Conservation (phyloP, 2,329 filamentous ascomycete species). For the Coniochaeta sp. region DNA sequence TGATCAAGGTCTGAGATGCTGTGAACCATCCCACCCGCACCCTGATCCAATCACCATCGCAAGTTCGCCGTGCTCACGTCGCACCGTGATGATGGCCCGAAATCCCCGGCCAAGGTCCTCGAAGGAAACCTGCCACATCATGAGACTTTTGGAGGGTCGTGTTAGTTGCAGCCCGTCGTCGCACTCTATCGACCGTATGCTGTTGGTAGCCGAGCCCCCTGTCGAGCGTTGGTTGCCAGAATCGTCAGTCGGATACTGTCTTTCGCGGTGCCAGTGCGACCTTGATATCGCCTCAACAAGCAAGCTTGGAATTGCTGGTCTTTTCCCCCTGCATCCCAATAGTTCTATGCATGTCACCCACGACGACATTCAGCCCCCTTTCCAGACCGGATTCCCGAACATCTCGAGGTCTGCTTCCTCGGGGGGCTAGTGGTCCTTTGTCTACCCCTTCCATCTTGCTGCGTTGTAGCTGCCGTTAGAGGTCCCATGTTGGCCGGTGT, state of each 20-base stretch:
- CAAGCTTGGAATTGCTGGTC: not conserved
- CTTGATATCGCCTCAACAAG: not conserved
- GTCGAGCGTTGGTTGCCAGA: not conserved
- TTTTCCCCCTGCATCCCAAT: not conserved
- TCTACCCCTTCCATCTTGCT: not conserved
- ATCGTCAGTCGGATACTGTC: not conserved
- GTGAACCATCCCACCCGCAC: not conserved
- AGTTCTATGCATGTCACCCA: not conserved
- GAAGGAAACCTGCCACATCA: not conserved
- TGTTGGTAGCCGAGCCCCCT: not conserved
- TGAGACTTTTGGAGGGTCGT: not conserved
- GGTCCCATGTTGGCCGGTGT: not conserved
- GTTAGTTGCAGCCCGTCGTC: not conserved
- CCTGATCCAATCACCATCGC: not conserved
- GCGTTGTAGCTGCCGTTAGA: not conserved
- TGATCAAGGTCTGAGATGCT: not conserved
- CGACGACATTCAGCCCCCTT: not conserved
- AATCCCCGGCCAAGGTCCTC: not conserved
- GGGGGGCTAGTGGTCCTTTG: not conserved
- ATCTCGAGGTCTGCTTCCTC: not conserved
- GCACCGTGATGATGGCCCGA: not conserved
- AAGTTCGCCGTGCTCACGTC: not conserved
- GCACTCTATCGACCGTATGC: not conserved
- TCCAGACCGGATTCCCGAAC: not conserved
- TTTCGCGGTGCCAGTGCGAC: not conserved